Evolutionary conservation across 352 stramenopile genomes (phyloP).

Genomic region (Thalassiosira exigua): DNA sequence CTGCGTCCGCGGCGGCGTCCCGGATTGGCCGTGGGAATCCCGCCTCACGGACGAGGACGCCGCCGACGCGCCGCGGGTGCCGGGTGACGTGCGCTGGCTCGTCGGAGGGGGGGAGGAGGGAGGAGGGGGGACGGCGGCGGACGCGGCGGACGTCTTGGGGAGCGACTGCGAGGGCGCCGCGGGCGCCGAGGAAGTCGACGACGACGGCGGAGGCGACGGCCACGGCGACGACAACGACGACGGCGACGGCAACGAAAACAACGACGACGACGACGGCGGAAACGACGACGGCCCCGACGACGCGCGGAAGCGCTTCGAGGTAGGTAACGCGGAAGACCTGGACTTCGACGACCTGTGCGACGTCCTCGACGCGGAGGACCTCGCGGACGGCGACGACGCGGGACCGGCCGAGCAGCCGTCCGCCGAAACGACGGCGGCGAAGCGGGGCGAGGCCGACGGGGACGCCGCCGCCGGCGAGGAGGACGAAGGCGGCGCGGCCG

Average conservation of each 20-base stretch:
- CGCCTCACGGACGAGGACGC: conserved; percentile 4
- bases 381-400: neutral
- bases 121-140: neutral
- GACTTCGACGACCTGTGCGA: conserved; percentile 13
- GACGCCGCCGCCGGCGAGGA: neutral
- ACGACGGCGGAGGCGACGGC: no score
- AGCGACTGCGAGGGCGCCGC: neutral
- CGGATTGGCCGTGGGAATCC: conserved; percentile 32
- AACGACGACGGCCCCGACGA: no score
- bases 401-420: neutral
- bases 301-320: neutral
- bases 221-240: neutral
- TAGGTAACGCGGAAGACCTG: conserved; percentile 11
- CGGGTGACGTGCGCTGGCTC: neutral
- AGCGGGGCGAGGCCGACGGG: neutral
- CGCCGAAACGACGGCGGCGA: neutral
- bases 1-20: neutral
- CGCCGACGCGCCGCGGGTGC: neutral
- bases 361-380: conserved; percentile 15
- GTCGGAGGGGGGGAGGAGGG: neutral
- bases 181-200: neutral
- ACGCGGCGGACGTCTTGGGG: no score
- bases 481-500: neutral
- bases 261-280: no score
- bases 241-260: neutral